A percentile compares a stretch with the other conserved stretches of the same genome.
Evolutionary conservation across 306 rosid genomes (phyloP).

Genomic region (Astragalus membranaceus): DNA sequence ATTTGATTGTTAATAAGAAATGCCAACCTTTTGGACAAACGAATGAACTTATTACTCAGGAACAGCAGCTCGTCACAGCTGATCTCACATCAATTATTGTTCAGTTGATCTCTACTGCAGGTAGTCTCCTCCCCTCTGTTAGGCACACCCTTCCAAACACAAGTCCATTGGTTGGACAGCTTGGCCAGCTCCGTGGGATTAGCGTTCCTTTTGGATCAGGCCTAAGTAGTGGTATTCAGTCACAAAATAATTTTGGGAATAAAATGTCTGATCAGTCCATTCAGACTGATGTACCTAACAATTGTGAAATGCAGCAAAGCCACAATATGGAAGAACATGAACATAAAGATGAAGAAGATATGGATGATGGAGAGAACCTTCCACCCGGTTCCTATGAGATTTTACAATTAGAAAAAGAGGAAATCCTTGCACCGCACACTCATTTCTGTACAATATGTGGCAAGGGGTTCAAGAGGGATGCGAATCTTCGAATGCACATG

Average conservation of each 20-base stretch:
- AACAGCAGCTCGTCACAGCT: slow-evolving; percentile 83
- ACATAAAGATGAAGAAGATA: slow-evolving; percentile 83
- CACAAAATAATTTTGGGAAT: slow-evolving; percentile 33
- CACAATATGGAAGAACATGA: slow-evolving; percentile 67
- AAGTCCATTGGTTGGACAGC: slow-evolving; percentile 41
- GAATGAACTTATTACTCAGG: slow-evolving; percentile 64
- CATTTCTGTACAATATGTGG: slow-evolving; percentile 97
- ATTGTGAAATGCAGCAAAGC: slow-evolving; percentile 44
- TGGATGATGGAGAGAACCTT: slow-evolving; percentile 87
- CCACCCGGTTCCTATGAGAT: slow-evolving; percentile 92
- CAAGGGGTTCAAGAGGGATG: slow-evolving; percentile 98
- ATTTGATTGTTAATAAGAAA: slow-evolving; percentile 58
- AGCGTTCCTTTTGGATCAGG: slow-evolving; percentile 38
- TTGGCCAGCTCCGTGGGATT: slow-evolving; percentile 40
- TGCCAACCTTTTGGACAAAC: slow-evolving; percentile 59
- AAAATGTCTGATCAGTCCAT: slow-evolving; percentile 45
- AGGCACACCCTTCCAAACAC: slow-evolving; percentile 44
- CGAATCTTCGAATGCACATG: slow-evolving; percentile 98
- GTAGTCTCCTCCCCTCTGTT: slow-evolving; percentile 82
- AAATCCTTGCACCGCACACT: slow-evolving; percentile 96
- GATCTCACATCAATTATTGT: slow-evolving; percentile 87
- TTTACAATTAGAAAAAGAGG: slow-evolving; percentile 89
- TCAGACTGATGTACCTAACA: slow-evolving; percentile 34
- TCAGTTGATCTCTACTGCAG: slow-evolving; percentile 91
- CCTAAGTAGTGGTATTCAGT: slow-evolving; percentile 22